Conservation (phyloP, 805 yeast species). For the Sugiyamaella marilandica region DNA sequence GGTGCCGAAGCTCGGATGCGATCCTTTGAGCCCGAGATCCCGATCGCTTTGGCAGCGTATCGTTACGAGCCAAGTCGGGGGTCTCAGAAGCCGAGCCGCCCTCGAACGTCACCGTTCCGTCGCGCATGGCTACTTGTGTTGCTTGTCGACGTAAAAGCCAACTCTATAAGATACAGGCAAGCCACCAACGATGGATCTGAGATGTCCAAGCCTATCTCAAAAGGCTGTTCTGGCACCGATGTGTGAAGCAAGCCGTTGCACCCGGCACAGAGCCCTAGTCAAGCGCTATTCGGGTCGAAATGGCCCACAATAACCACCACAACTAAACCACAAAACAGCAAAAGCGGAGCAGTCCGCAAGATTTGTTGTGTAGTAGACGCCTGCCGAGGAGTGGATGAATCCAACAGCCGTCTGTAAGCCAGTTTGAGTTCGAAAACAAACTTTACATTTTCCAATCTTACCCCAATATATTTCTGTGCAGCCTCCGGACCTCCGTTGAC, state of each 20-base stretch:
- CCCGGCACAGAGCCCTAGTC: too few relatives aligned
- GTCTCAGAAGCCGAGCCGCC: not conserved
- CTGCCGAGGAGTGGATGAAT: not conserved
- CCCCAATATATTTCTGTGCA: not conserved
- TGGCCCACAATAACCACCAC: too few relatives aligned
- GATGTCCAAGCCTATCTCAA: not conserved
- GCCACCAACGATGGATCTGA: not conserved
- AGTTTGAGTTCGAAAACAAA: not conserved
- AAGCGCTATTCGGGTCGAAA: too few relatives aligned
- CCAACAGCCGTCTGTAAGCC: not conserved
- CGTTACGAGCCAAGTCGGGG: not conserved
- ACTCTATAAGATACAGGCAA: too few relatives aligned
- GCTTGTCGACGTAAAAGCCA: too few relatives aligned
- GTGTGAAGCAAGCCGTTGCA: too few relatives aligned
- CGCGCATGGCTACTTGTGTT: not conserved
- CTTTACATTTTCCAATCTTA: not conserved
- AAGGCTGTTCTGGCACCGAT: not conserved
- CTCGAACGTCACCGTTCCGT: not conserved
- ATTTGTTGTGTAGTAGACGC: not conserved
- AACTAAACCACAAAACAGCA: too few relatives aligned
- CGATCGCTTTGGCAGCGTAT: not conserved
- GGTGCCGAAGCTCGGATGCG: not conserved
- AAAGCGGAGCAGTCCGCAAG: not conserved
- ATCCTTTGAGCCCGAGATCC: not conserved
- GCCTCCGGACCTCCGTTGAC: constrained; percentile 3